phyloP scores from a whole-genome alignment of 192 early-diverging fungal species.

The Diversispora epigaea region DNA sequence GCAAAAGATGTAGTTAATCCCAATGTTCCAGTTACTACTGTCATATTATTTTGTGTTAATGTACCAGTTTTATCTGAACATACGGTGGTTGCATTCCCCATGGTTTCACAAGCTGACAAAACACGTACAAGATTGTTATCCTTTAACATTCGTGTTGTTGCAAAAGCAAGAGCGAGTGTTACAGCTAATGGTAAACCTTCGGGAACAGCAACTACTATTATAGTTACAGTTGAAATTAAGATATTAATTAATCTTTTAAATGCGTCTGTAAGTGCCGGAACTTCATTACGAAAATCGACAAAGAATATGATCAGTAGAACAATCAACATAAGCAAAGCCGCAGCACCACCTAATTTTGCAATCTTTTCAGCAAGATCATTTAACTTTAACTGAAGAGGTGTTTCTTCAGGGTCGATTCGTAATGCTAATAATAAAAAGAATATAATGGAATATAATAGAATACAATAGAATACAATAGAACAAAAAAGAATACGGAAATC shows the following conservation, averaged over 20 bases:
- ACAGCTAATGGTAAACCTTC: constrained; percentile 98
- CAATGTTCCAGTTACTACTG: constrained; percentile 85
- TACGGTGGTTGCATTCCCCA: constrained; percentile 97
- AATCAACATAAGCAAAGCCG: constrained; percentile 84
- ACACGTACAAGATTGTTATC: constrained; percentile 98
- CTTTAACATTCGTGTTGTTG: constrained; percentile 92
- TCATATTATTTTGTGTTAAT: constrained; percentile 96
- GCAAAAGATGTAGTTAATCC: constrained; percentile 48
- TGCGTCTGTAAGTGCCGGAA: constrained; percentile 50
- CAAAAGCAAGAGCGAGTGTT: constrained; percentile 91
- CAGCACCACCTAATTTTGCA: constrained; percentile 85
- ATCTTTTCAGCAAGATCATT: constrained; percentile 87
- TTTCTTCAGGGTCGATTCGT: constrained; percentile 80
- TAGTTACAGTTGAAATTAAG: constrained; percentile 87
- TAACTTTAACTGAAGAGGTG: constrained; percentile 92
- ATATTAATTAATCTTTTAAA: constrained; percentile 73
- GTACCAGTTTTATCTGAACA: constrained; percentile 99
- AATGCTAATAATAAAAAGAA: constrained; percentile 43
- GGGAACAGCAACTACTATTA: constrained; percentile 97
- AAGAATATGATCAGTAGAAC: constrained; percentile 84
- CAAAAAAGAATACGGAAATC: too few species aligned
- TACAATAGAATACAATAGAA: too few species aligned
- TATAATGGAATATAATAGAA: background rate
- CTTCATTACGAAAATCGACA: constrained; percentile 49
- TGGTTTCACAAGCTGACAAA: constrained; percentile 95